Evolutionary conservation across 129 eudicot species (phyloP).

Genomic region (Flaveria brownii): DNA sequence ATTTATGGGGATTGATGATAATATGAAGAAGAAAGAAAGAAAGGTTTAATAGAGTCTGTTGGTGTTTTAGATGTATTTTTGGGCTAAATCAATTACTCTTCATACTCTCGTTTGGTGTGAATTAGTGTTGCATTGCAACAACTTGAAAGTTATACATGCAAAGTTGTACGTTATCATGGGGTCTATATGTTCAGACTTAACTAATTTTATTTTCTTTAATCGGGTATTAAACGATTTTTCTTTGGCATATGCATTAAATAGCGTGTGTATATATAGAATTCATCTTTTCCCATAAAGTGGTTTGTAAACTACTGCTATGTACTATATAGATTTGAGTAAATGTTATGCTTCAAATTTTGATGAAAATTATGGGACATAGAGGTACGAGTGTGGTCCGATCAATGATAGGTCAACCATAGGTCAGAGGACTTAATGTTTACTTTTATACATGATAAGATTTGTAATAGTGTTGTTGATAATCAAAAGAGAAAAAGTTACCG

Average conservation of each 20-base stretch:
- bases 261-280: neutral
- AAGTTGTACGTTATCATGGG: slow-evolving; percentile 5
- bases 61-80: slow-evolving; percentile 31
- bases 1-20: slow-evolving; percentile 27
- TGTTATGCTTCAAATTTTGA: neutral
- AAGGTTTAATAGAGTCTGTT: slow-evolving; percentile 31
- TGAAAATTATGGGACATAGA: neutral
- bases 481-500: no score
- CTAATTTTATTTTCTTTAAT: slow-evolving; percentile 12
- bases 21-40: slow-evolving; percentile 24
- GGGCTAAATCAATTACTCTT: slow-evolving; percentile 24
- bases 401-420: neutral
- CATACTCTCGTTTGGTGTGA: slow-evolving; percentile 36
- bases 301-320: neutral
- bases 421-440: no score
- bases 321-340: neutral
- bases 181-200: neutral
- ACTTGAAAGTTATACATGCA: slow-evolving; percentile 15
- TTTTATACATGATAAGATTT: no score
- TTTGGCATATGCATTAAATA: slow-evolving; percentile 9
- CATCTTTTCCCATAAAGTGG: slow-evolving; percentile 5
- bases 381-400: neutral
- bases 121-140: slow-evolving; percentile 18
- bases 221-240: neutral
- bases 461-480: no score